Evolutionary conservation across 805 yeast species (phyloP).

Genomic region (Millerozyma miso): DNA sequence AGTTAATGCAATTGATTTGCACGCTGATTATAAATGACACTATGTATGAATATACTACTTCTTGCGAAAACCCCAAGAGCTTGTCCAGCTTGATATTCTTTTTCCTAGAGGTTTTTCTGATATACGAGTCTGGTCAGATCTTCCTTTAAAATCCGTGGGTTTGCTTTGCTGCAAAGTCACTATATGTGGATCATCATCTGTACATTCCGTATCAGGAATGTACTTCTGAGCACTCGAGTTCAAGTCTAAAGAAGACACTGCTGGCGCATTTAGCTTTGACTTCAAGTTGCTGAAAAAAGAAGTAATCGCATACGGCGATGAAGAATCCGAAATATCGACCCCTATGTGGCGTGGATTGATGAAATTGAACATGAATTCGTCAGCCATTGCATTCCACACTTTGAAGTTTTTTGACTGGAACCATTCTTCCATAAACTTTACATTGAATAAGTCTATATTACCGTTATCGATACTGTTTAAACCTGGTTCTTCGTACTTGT

Average conservation of each 20-base stretch:
- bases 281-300: conserved; percentile 23
- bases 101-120: conserved; percentile 2
- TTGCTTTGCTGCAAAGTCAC: background rate
- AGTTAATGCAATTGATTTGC: background rate
- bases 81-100: conserved; percentile 7
- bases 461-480: conserved; percentile 20
- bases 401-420: conserved; percentile 28
- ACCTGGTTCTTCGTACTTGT: conserved; percentile 8
- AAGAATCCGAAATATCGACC: conserved; percentile 18
- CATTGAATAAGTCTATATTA: conserved; percentile 25
- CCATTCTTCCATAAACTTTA: conserved; percentile 32
- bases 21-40: conserved; percentile 1
- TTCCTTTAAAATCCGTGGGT: background rate
- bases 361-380: conserved; percentile 43
- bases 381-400: conserved; percentile 39
- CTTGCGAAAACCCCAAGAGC: conserved; percentile 7
- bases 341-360: conserved; percentile 38
- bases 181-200: background rate
- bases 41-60: conserved; percentile 3
- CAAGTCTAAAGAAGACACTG: conserved; percentile 1
- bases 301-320: conserved; percentile 17
- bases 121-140: background rate
- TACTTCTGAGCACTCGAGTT: conserved; percentile 19
- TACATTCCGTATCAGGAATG: conserved; percentile 6
- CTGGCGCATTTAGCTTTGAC: conserved; percentile 8